Base-by-base conservation (phyloP, 805 yeast species). In the Wickerhamomyces sydowiorum region DNA sequence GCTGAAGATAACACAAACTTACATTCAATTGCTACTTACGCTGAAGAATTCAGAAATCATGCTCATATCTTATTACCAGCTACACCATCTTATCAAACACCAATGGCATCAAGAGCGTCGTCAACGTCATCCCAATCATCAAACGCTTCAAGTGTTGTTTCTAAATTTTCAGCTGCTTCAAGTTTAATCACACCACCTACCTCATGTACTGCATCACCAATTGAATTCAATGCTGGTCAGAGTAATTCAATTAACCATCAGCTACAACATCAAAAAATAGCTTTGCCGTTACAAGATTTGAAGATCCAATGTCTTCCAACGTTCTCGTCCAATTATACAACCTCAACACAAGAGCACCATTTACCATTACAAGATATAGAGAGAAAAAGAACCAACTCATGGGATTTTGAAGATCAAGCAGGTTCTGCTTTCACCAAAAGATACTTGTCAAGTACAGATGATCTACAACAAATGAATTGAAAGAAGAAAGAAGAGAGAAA, bases 41-140 rank as follows among this genome's bases (percentile, higher is more conserved):
- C 63, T 12, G 53, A 52, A 25, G 65, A 62, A 42, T 36, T 49
- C 7, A 9, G 8, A 48, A 41, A 21, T 20, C 31, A 19, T 32
- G 20, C 19, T 8, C 39, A n/a, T 40, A 39, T 23, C 45, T 39
- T 34, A 13, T 32, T 23, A 13, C 53, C 56, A 40, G 27, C 48
- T 15, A 53, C 64, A 12, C 57, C 64, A 15, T 40, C 51, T 18
- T 46, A 47, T 25, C 39, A 46, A 12, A 39, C 48, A 20, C 36
- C 53, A 20, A 36, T 40, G 23, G 28, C 53, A 19, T 41, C 44
- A 21, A 31, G 46, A 35, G 42, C 48, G 12, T 48, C 54, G 24
- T 45, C 52, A 34, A 44, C 58, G 6, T 55, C 61, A 35, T 50
- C 47, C 41, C 48, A 51, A 37, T 50, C 57, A 39, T 49, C 54